phyloP scores from a whole-genome alignment of 108 stramenopile genomes.

The Fistulifera solaris region DNA sequence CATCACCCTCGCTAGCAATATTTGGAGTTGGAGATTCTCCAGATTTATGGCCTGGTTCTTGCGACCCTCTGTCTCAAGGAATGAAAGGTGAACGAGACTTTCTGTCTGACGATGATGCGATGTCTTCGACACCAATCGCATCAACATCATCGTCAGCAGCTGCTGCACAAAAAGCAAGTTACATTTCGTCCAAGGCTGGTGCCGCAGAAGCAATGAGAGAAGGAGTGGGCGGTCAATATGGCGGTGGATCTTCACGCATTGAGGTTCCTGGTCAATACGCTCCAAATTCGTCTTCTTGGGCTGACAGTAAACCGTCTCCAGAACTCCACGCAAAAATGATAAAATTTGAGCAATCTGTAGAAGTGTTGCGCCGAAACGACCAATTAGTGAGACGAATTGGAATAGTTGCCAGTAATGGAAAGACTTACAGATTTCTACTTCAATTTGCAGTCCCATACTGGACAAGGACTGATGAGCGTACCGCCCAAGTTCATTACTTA shows the following conservation, averaged over 20 bases:
- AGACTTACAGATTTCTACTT: constrained; percentile 54
- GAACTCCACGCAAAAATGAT: constrained; percentile 78
- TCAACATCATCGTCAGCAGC: constrained; percentile 45
- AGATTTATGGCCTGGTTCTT: constrained; percentile 75
- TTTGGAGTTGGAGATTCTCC: constrained; percentile 45
- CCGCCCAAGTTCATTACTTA: constrained; percentile 58
- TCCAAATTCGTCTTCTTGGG: constrained; percentile 38
- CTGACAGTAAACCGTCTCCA: constrained; percentile 61
- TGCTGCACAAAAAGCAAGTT: constrained; percentile 56
- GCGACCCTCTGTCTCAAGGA: constrained; percentile 27
- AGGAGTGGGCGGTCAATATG: constrained; percentile 66
- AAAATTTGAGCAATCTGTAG: constrained; percentile 52
- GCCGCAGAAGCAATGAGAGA: constrained; percentile 50
- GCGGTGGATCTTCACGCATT: constrained; percentile 63
- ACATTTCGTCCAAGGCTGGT: constrained; percentile 48
- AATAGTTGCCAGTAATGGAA: constrained; percentile 80
- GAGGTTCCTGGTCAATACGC: constrained; percentile 87
- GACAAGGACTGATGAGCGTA: constrained; percentile 75
- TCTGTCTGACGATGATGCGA: constrained; percentile 14
- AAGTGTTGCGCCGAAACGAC: constrained; percentile 50
- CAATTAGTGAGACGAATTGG: constrained; percentile 61
- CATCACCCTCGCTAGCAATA: constrained; percentile 60
- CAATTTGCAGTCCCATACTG: constrained; percentile 83
- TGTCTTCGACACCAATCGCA: constrained; percentile 9
- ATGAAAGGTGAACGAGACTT: constrained; percentile 18